Evolutionary conservation across 768 basidiomycete genomes (phyloP), one percentile per base, ranked within the genome.

Genomic region (Leccinum subgranulosum): DNA sequence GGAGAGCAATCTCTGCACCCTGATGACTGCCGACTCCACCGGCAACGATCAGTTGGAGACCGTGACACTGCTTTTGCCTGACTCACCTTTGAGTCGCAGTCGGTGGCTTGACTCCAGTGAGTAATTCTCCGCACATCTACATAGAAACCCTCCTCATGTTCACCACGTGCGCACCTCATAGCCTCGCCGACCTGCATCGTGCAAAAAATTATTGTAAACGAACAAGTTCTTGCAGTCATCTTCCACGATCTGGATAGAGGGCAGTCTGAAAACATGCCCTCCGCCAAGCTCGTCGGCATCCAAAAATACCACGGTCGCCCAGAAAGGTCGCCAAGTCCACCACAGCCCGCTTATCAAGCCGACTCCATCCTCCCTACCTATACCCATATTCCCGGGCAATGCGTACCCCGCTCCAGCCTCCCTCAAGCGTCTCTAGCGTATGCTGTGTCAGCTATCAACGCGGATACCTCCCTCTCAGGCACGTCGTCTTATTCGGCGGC

Each of bases 141-240:
- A 48, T 48, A 50, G 33, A 47, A 19, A 7, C 51, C 47, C 19
- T 31, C 67, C 69, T 68, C 65, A 60, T 62, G 70, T 60, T 70
- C 60, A 66, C 61, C 69, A 65, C 60, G 71, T 69, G 74, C 60
- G 64, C 63, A 11, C 19, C 1, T 51, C 66, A 61, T 59, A 85
- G 83, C 75, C 62, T 68, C 78, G 58, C 76, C 80, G 54, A 81
- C 80, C n/a, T 78, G 70, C 46, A 78, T 91, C 68, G 83, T 83
- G 29, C 90, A 92, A 74, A 83, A 90, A 74, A 75, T 92, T 63
- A 75, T 84, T 56, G 79, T 84, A 55, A 87, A 90, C 73, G 80
- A 80, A 63, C 79, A 81, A 60, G 79, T 83, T 17, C 74, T 88
- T 52, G 80, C 88, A 53, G 81, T 80, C 63, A 73, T 90, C 61